These are phyloP conservation scores for Boletus albobrunnescens DNA, from an alignment of 1,284 basidiomycete genomes.

Conservation along the genomic window DNA sequence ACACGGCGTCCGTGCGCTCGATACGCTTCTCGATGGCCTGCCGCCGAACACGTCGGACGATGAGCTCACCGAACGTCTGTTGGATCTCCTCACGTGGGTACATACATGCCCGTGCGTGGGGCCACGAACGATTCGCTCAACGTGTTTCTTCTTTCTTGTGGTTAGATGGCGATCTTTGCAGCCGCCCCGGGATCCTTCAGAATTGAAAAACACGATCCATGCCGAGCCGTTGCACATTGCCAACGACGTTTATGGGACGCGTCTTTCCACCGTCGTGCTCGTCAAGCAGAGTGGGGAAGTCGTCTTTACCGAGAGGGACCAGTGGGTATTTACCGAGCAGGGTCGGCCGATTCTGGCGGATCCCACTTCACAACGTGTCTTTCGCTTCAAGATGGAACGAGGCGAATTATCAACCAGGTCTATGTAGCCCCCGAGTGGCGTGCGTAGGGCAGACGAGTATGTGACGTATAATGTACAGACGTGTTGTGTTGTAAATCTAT, in stretches of 20 bases:
- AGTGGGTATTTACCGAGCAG: slow-evolving; percentile 48
- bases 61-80: slow-evolving; percentile 53
- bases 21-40: slow-evolving; percentile 37
- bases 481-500: slow-evolving; percentile 14
- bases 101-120: neutral
- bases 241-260: slow-evolving; percentile 55
- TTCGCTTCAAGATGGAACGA: slow-evolving; percentile 45
- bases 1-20: slow-evolving; percentile 49
- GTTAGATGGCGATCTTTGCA: slow-evolving; percentile 47
- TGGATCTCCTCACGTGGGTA: slow-evolving; percentile 63
- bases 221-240: slow-evolving; percentile 45
- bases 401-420: slow-evolving; percentile 19
- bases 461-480: slow-evolving; percentile 35
- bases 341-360: slow-evolving; percentile 39
- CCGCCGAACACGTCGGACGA: slow-evolving; percentile 42
- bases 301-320: slow-evolving; percentile 67
- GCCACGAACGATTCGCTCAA: slow-evolving; percentile 9
- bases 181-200: slow-evolving; percentile 44
- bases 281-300: slow-evolving; percentile 57
- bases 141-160: neutral
- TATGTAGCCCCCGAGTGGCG: slow-evolving; percentile 16
- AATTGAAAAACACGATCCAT: slow-evolving; percentile 59
- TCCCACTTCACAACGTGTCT: slow-evolving; percentile 46
- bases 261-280: slow-evolving; percentile 68
- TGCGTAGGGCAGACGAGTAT: slow-evolving; percentile 26